Conservation (phyloP, 2,329 filamentous ascomycete genomes). For the Colletotrichum graminicola region DNA sequence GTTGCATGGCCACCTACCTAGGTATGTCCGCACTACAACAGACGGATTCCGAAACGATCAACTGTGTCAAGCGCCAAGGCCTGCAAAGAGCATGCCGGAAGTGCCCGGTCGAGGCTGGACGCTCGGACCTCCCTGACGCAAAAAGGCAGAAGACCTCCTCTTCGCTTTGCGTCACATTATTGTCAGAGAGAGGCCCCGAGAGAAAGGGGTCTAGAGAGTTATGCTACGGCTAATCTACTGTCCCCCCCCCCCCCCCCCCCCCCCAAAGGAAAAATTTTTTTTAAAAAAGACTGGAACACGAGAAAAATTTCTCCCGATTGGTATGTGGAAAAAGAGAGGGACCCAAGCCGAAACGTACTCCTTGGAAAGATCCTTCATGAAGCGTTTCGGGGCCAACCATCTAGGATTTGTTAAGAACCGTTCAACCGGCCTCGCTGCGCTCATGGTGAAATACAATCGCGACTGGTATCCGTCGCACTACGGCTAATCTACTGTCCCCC, state of each 20-base stretch:
- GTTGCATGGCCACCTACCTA: background rate
- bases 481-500: background rate
- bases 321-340: conserved; percentile 6
- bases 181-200: background rate
- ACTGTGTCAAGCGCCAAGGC: conserved; percentile 40
- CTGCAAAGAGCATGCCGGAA: conserved; percentile 6
- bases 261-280: background rate
- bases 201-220: background rate
- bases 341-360: conserved; percentile 10
- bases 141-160: background rate
- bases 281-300: background rate
- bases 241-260: too few relatives aligned
- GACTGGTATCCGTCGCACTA: too few relatives aligned
- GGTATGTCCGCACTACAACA: too few relatives aligned
- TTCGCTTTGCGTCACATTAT: background rate
- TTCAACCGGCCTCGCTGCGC: too few relatives aligned
- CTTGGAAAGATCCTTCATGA: too few relatives aligned
- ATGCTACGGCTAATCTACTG: background rate
- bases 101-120: conserved; percentile 7
- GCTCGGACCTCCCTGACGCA: conserved; percentile 20
- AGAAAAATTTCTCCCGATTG: background rate
- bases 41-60: conserved; percentile 28
- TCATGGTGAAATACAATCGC: too few relatives aligned
- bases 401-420: too few relatives aligned
- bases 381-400: too few relatives aligned